Conservation (phyloP, 2,329 filamentous ascomycete genomes). For the Fusarium sp. region DNA sequence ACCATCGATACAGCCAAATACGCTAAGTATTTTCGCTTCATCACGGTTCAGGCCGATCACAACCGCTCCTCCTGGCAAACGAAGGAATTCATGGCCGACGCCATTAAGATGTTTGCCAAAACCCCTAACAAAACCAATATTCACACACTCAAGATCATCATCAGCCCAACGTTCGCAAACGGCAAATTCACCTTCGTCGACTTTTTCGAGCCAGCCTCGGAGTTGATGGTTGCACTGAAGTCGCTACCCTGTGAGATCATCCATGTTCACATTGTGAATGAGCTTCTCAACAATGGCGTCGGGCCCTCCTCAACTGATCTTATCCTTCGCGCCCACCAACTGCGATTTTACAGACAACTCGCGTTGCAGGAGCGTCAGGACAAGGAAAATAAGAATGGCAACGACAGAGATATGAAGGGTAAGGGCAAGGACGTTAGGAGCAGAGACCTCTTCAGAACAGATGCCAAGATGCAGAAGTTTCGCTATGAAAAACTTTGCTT, state of each 20-base stretch:
- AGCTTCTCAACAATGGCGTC: slow-evolving; percentile 25
- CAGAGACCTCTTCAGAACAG: background rate
- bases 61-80: slow-evolving; percentile 52
- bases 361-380: background rate
- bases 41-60: slow-evolving; percentile 58
- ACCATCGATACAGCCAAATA: slow-evolving; percentile 53
- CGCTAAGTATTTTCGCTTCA: slow-evolving; percentile 55
- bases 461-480: slow-evolving; percentile 15
- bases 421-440: slow-evolving; percentile 1
- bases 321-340: slow-evolving; percentile 23
- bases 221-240: slow-evolving; percentile 50
- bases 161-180: slow-evolving; percentile 48
- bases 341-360: slow-evolving; percentile 26
- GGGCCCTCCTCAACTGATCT: slow-evolving; percentile 7
- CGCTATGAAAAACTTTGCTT: background rate
- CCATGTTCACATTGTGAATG: slow-evolving; percentile 51
- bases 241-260: slow-evolving; percentile 54
- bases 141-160: slow-evolving; percentile 58
- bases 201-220: slow-evolving; percentile 51
- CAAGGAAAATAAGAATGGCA: background rate
- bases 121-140: slow-evolving; percentile 47
- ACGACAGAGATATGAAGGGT: background rate
- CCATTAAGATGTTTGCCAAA: slow-evolving; percentile 54
- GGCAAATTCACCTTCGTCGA: slow-evolving; percentile 52
- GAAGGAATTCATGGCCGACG: slow-evolving; percentile 50